Percentiles rank a stretch among this genome's conserved stretches.
Conservation (phyloP, 805 yeast genomes). For the Barnettozyma salicaria region DNA sequence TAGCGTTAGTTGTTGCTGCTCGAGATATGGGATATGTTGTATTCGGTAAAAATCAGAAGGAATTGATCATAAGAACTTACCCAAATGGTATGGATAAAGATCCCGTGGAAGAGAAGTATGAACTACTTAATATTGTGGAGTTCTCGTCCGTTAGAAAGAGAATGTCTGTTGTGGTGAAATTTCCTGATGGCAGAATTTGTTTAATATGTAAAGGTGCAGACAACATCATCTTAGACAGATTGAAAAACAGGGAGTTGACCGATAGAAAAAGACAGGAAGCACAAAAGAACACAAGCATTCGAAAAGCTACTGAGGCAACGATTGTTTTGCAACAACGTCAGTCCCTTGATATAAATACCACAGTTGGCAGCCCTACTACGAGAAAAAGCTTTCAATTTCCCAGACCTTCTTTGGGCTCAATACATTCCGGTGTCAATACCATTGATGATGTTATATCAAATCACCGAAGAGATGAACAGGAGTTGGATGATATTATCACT, state of each 20-base stretch:
- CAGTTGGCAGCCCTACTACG: conserved; percentile 19
- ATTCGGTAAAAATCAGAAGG: conserved; percentile 54
- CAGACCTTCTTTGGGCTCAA: conserved; percentile 27
- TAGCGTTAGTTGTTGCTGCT: conserved; percentile 91
- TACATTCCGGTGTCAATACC: conserved; percentile 29
- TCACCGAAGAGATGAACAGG: conserved; percentile 41
- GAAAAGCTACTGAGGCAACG: conserved; percentile 78
- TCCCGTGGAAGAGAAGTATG: conserved; percentile 63
- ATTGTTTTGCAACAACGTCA: conserved; percentile 53
- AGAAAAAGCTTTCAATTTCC: conserved; percentile 29
- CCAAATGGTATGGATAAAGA: conserved; percentile 72
- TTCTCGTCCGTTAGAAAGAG: conserved; percentile 85
- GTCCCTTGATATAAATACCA: conserved; percentile 34
- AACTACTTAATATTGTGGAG: conserved; percentile 75
- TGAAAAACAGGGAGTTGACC: conserved; percentile 56
- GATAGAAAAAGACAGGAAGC: conserved; percentile 59
- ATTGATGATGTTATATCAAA: conserved; percentile 45
- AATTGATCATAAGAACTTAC: conserved; percentile 64
- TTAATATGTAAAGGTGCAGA: conserved; percentile 95
- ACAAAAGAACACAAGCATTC: conserved; percentile 44
- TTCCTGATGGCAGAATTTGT: conserved; percentile 72
- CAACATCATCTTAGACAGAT: conserved; percentile 72
- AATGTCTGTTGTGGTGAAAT: conserved; percentile 80
- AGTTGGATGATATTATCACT: conserved; percentile 45
- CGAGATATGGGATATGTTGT: conserved; percentile 92